Base-by-base conservation (phyloP, 805 yeast genomes). In the Saturnispora quitensis region DNA sequence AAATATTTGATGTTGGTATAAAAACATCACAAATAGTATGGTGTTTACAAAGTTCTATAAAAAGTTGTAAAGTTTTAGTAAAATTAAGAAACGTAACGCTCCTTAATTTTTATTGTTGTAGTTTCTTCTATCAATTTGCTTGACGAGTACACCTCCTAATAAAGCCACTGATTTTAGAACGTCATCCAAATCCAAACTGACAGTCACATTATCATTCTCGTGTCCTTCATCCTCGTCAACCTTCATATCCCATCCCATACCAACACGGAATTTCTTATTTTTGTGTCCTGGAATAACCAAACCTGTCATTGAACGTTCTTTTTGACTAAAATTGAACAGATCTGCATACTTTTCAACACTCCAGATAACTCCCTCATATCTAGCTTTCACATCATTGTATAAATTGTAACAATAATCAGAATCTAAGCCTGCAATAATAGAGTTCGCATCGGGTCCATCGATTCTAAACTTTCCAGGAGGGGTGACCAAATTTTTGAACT, bases 191-290 rank as follows among this genome's bases (percentile, higher is more conserved):
- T 56, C 58, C 18, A 56, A 40, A 36, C 76, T 70, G 35, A 75
- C 72, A 40, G 93, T 84, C 66, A 91, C 96, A 24, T 53, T 49
- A 31, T 42, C 50, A 17, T 42, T 43, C 34, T 72, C 76, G 3
- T 2, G 7, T 66, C 91, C 96, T 20, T 53, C 51, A 31, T 42
- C 48, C 40, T 42, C 47, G 34, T 73, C 76, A 4, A 73, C 65
- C 61, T 77, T 74, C 52, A 83, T 74, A 59, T 88, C 83, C 60
- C 80, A 83, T 13, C 90, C 95, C 54, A 86, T 65, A 56, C 85
- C 87, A 22, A 85, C 96, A 60, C 84, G 82, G 71, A 89, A 89
- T 65, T 82, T 86, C 62, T 80, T 77, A 55, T 78, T 77, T 18
- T 73, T 69, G 55, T 78, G 67, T 38, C 77, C 75, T 2, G 96